These are phyloP conservation scores for Kalmanozyma brasiliensis DNA, from an alignment of 1,284 basidiomycete species.

Conservation along the genomic window DNA sequence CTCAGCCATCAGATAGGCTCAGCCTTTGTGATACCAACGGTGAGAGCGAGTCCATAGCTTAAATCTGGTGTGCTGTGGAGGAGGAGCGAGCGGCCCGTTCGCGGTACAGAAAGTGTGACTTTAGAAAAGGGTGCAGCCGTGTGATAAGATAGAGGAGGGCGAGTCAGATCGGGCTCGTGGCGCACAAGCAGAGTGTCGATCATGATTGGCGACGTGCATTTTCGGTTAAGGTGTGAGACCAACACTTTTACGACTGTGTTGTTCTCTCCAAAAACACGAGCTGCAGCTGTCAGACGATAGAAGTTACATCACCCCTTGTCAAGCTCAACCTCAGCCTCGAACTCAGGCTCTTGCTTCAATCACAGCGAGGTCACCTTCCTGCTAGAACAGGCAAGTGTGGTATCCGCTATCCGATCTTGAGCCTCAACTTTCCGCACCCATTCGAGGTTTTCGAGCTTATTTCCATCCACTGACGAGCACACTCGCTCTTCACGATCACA, in stretches of 20 bases:
- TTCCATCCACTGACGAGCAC: neutral
- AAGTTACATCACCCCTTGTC: conserved; percentile 8
- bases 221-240: neutral
- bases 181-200: neutral
- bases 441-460: too few relatives aligned
- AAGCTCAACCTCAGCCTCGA: neutral
- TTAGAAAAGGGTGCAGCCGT: too few relatives aligned
- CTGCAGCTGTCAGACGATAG: conserved; percentile 4
- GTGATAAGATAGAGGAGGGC: too few relatives aligned
- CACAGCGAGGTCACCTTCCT: neutral
- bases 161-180: conserved; percentile 2
- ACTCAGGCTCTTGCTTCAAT: too few relatives aligned
- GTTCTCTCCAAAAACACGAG: neutral
- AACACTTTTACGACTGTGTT: conserved; percentile 2
- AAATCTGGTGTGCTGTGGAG: too few relatives aligned
- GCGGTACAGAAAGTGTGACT: too few relatives aligned
- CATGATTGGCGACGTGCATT: conserved; percentile 4
- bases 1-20: too few relatives aligned
- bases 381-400: conserved; percentile 3
- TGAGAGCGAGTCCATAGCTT: too few relatives aligned
- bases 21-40: too few relatives aligned
- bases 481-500: too few relatives aligned
- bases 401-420: neutral
- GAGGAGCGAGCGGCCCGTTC: too few relatives aligned
- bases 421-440: too few relatives aligned